phyloP scores from a whole-genome alignment of 345 rosid species.

The Syzygium jambos region DNA sequence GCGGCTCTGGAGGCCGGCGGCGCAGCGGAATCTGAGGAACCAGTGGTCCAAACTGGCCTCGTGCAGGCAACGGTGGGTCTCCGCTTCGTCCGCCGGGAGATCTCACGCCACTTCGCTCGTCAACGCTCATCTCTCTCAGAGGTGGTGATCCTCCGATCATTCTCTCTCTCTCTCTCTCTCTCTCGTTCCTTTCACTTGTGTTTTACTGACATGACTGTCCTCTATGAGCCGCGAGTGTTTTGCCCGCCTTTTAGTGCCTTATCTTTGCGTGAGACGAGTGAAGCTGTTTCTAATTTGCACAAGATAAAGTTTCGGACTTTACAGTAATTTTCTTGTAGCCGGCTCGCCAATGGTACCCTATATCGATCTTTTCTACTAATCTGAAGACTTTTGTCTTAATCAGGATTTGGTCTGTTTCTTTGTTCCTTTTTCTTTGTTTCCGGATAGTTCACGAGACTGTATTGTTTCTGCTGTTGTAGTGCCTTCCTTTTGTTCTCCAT shows the following conservation, averaged over 20 bases:
- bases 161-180: background rate
- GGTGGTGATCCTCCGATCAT: constrained; percentile 15
- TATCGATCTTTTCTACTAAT: background rate
- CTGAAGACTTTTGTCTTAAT: background rate
- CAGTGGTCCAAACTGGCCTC: constrained; percentile 78
- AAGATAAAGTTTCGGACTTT: too few species aligned
- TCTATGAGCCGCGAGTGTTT: background rate
- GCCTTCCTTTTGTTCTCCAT: background rate
- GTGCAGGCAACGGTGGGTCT: constrained; percentile 47
- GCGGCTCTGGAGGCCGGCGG: constrained; percentile 85
- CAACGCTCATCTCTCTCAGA: constrained; percentile 60
- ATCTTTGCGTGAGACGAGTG: background rate
- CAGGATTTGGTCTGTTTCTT: background rate
- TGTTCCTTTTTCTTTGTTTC: background rate
- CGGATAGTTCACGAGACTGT: background rate
- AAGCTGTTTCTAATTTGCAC: too few species aligned
- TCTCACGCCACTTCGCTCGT: constrained; percentile 76
- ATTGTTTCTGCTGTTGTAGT: background rate
- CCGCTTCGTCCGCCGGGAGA: constrained; percentile 48
- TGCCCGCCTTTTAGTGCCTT: background rate
- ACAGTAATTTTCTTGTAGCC: too few species aligned
- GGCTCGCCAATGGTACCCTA: too few species aligned
- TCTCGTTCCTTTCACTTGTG: background rate
- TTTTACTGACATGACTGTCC: background rate
- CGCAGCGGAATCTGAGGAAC: constrained; percentile 81